Evolutionary conservation across 176 grass and related monocot genomes (phyloP).

Genomic region (Phragmites australis): DNA sequence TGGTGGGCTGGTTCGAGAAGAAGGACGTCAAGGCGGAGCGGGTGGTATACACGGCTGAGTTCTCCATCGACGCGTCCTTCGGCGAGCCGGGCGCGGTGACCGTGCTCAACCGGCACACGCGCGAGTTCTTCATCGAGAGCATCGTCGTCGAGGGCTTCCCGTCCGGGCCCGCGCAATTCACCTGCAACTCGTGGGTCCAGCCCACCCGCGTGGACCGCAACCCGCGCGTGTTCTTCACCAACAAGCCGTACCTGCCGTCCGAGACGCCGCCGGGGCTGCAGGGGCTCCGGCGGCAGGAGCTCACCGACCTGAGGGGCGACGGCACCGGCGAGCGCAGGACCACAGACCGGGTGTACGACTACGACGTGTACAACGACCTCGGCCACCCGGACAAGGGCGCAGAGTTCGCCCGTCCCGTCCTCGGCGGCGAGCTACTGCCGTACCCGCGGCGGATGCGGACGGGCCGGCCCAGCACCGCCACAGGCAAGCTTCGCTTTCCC

Average conservation of each 20-base stretch:
- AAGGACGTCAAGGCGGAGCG: slow-evolving; percentile 69
- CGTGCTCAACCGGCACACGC: slow-evolving; percentile 75
- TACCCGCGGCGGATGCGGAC: slow-evolving; percentile 88
- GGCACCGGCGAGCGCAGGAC: slow-evolving; percentile 51
- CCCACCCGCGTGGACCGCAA: slow-evolving; percentile 36
- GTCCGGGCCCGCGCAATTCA: slow-evolving; percentile 60
- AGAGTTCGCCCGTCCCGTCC: slow-evolving; percentile 54
- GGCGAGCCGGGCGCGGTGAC: slow-evolving; percentile 81
- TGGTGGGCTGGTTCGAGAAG: slow-evolving; percentile 89
- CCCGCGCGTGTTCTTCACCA: slow-evolving; percentile 81
- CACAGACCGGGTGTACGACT: slow-evolving; percentile 71
- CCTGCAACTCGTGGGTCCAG: slow-evolving; percentile 86
- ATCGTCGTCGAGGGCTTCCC: slow-evolving; percentile 82
- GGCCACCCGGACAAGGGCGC: slow-evolving; percentile 81
- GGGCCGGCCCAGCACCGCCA: slow-evolving; percentile 43
- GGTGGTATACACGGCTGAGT: slow-evolving; percentile 85
- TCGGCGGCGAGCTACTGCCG: slow-evolving; percentile 66
- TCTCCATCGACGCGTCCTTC: slow-evolving; percentile 69
- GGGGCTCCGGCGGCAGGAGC: slow-evolving; percentile 56
- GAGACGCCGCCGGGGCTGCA: slow-evolving; percentile 78
- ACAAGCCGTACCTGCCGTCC: slow-evolving; percentile 78
- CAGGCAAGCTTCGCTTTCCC: slow-evolving; percentile 47
- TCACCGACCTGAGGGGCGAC: slow-evolving; percentile 64
- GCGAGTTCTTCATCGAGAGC: slow-evolving; percentile 83
- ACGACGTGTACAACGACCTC: slow-evolving; percentile 81